phyloP scores from a whole-genome alignment of 306 rosid species.

The Calophaca sinica region DNA sequence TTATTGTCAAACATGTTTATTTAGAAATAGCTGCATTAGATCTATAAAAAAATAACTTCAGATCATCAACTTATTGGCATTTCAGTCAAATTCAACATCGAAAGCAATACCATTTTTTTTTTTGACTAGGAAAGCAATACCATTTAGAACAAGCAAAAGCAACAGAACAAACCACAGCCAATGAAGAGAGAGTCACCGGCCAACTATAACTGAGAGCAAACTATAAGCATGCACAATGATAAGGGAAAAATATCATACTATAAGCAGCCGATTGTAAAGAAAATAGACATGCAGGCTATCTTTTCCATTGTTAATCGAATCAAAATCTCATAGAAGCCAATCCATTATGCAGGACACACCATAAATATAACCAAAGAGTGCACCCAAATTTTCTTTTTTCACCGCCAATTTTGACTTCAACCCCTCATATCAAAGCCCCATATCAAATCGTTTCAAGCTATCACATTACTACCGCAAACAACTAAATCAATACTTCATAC shows the following conservation, averaged over 20 bases:
- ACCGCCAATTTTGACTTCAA: background rate
- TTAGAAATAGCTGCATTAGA: background rate
- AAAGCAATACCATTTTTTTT: constrained; percentile 6
- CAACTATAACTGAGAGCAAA: no score
- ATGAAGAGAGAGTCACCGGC: no score
- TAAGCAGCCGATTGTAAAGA: no score
- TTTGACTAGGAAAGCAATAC: constrained; percentile 1
- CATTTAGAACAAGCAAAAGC: constrained; percentile 16
- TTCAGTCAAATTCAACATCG: constrained; percentile 1
- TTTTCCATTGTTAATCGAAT: constrained; percentile 10
- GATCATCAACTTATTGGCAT: background rate
- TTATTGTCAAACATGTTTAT: background rate
- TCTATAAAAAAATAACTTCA: background rate
- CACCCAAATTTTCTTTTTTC: background rate
- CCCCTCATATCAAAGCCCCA: background rate
- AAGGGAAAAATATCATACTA: no score
- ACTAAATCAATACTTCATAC: background rate
- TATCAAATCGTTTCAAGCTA: constrained; percentile 1
- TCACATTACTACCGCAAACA: background rate
- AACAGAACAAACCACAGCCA: no score
- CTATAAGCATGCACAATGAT: no score
- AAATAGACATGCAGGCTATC: background rate
- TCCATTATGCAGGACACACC: background rate
- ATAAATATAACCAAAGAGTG: background rate
- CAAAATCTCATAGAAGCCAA: constrained; percentile 18